Conservation (phyloP, 441 rosid genomes). For the Melastoma candidum region DNA sequence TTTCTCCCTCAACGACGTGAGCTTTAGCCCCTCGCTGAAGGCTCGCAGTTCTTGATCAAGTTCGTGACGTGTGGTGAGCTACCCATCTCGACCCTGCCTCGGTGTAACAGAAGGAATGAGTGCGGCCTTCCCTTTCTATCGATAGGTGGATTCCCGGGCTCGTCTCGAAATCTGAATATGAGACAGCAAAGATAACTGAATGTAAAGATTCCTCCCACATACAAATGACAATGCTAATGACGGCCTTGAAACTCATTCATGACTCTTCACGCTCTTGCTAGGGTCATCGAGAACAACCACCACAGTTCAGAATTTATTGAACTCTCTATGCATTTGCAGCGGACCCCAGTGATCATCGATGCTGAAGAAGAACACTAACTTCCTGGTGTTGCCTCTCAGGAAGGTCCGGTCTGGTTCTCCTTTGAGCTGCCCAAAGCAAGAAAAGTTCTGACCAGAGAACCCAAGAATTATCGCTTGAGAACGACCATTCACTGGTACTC, state of each 20-base stretch:
- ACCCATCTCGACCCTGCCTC: conserved; percentile 76
- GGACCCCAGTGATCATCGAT: conserved; percentile 92
- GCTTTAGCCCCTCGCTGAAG: no score
- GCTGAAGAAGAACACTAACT: conserved; percentile 63
- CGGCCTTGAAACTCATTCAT: no score
- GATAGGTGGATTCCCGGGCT: conserved; percentile 41
- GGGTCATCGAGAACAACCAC: no score
- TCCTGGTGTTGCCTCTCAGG: conserved; percentile 44
- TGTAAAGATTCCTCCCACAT: no score
- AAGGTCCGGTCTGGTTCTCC: conserved; percentile 66
- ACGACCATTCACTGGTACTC: no score
- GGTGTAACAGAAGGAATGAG: conserved; percentile 60
- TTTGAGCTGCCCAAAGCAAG: conserved; percentile 35
- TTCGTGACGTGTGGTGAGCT: conserved; percentile 43
- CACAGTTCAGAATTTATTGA: conserved; percentile 12
- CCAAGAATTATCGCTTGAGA: no score
- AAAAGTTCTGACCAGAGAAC: no score
- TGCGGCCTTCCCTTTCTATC: conserved; percentile 73
- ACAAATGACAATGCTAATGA: no score
- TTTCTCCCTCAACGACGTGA: no score
- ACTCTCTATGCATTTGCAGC: conserved; percentile 66
- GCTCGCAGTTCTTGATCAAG: conserved; percentile 32
- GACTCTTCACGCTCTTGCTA: no score
- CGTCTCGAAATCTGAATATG: conserved; percentile 46
- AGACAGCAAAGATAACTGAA: not conserved